Evolutionary conservation across 2,329 filamentous ascomycete genomes (phyloP).

Genomic region (Aspergillus aculeatinus): DNA sequence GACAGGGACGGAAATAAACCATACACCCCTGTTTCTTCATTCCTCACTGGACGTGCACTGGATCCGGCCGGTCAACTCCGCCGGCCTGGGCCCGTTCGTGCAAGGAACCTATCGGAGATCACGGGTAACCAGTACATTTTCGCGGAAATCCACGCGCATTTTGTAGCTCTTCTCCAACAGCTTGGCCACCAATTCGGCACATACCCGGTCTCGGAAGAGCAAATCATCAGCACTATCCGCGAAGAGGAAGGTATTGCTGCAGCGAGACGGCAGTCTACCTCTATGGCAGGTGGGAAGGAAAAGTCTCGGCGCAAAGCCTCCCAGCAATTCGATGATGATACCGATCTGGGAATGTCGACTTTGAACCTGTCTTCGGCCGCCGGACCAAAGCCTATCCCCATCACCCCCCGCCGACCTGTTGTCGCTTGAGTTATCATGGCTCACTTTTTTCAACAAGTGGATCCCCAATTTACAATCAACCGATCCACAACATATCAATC

Average conservation of each 20-base stretch:
- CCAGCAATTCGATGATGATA: constrained; percentile 27
- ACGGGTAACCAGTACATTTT: constrained; percentile 60
- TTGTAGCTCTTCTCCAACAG: constrained; percentile 51
- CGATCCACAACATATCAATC: not conserved
- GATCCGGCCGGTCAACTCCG: constrained; percentile 58
- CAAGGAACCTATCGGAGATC: constrained; percentile 58
- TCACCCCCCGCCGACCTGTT: constrained; percentile 36
- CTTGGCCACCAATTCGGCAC: constrained; percentile 49
- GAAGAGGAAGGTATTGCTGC: constrained; percentile 26
- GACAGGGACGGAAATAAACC: constrained; percentile 37
- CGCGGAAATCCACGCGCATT: constrained; percentile 56
- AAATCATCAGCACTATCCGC: constrained; percentile 40
- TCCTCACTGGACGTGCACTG: constrained; percentile 55
- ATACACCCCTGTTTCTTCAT: constrained; percentile 58
- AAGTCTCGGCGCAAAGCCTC: constrained; percentile 18
- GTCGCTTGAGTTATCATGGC: constrained; percentile 30
- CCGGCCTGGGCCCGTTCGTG: constrained; percentile 53
- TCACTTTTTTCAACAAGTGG: not conserved
- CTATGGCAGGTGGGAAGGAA: constrained; percentile 21
- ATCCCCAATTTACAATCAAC: not conserved
- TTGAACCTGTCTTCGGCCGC: constrained; percentile 36
- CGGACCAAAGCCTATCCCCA: constrained; percentile 40
- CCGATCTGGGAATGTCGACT: constrained; percentile 33
- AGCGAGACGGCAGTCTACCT: constrained; percentile 24
- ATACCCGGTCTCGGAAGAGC: constrained; percentile 43